Percentiles rank a stretch among this genome's conserved stretches.
Conservation (phyloP, 140 eudicot species). For the Anethum foeniculum region DNA sequence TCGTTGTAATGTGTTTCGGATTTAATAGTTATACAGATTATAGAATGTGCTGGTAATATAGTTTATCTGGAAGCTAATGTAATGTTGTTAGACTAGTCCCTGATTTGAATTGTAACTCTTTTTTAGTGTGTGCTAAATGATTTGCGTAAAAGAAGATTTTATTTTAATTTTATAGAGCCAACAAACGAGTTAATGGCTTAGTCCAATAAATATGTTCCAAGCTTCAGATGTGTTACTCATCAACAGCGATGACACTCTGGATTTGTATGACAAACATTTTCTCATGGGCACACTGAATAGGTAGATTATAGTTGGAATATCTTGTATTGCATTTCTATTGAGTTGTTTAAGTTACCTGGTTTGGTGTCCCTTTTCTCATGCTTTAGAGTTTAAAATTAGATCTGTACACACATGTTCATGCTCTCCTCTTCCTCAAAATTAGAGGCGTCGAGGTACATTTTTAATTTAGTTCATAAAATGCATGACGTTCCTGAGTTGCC, state of each 20-base stretch:
- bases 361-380: background rate
- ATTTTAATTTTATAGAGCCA: background rate
- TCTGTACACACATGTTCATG: background rate
- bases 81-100: background rate
- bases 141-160: background rate
- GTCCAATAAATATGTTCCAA: background rate
- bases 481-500: background rate
- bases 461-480: background rate
- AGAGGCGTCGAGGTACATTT: background rate
- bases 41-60: background rate
- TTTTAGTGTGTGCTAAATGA: background rate
- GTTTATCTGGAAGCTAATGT: background rate
- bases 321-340: background rate
- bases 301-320: background rate
- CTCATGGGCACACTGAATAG: background rate
- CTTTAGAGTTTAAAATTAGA: no score
- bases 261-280: background rate
- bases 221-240: background rate
- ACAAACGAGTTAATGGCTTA: background rate
- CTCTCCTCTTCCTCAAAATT: background rate
- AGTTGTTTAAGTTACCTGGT: background rate
- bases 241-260: background rate
- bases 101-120: no score
- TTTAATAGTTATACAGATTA: background rate
- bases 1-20: background rate